These are phyloP conservation scores for Ceriops tagal DNA, from an alignment of 345 rosid genomes.

Conservation along the genomic window DNA sequence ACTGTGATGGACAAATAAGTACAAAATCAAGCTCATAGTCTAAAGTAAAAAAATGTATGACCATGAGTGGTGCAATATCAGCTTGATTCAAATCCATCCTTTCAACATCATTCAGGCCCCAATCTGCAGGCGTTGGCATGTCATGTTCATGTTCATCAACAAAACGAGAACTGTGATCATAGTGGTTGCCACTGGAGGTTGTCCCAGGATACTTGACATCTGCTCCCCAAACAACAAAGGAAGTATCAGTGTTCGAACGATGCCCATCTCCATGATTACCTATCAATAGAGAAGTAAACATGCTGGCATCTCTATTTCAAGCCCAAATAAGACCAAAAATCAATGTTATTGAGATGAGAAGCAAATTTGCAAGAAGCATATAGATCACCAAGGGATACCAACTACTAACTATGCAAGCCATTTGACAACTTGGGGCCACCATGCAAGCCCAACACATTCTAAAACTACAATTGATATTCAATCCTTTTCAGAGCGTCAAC, in stretches of 20 bases:
- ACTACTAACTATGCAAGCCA: neutral
- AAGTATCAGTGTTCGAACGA: conserved; percentile 89
- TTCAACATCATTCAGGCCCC: conserved; percentile 81
- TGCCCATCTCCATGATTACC: conserved; percentile 99
- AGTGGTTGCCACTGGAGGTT: conserved; percentile 37
- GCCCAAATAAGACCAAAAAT: neutral
- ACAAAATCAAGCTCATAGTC: conserved; percentile 5
- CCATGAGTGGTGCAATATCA: conserved; percentile 94
- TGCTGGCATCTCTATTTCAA: conserved; percentile 17
- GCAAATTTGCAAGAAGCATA: neutral
- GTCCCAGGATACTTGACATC: conserved; percentile 72
- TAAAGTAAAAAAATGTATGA: conserved; percentile 24
- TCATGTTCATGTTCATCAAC: conserved; percentile 88
- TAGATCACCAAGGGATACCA: neutral
- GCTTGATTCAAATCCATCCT: conserved; percentile 98
- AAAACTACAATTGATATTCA: neutral
- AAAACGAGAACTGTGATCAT: conserved; percentile 55
- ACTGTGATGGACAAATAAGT: conserved; percentile 5
- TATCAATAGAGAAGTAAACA: conserved; percentile 19
- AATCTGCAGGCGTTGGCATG: conserved; percentile 66
- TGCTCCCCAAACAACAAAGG: conserved; percentile 98
- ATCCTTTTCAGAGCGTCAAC: neutral
- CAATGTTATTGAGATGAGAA: neutral
- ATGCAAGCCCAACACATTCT: neutral
- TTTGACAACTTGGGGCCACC: neutral